Evolutionary conservation across 805 yeast species (phyloP), one percentile per base, ranked within the genome.

Genomic region (Monosporozyma aerobia): DNA sequence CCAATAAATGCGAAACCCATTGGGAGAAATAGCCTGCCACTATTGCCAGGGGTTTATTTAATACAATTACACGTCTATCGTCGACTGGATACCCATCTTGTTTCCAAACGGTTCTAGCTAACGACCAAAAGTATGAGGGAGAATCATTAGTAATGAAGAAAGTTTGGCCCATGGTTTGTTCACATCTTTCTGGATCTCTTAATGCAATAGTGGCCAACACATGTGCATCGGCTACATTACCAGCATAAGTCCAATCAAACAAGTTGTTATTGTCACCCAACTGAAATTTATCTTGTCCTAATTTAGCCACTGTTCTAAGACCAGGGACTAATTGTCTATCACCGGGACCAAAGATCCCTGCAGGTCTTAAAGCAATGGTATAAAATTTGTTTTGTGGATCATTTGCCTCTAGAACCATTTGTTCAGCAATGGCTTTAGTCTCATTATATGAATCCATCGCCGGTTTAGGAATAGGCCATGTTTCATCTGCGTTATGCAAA

Each of bases 261-360:
- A 94, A 71, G 65, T 94, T 94, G 67, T 87, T 82, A 71, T 94
- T 94, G 67, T 89, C 95, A 58, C 99, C 99, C 48, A 94, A 76
- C 71, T 94, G 99, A 69, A 88, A 88, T 68, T 86, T 86, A 23
- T 94, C 85, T 69, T 92, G 97, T 8, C 96, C 96, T 51, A 80
- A 72, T 54, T 78, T 77, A 3, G 96, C 90, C 45, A 88, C 96
- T 14, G 77, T 77, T 64, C 96, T 81, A 54, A 94, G 74, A 3
- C 95, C 96, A 11, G 99, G 99, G 47, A 94, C 94, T 63, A 94
- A 73, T 68, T 94, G 99, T 55, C 99, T 81, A 68, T 94, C 99
- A 45, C 99, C 98, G 5, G 98, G 99, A 5, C 99, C 99, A 73
- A 94, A 94, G 48, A 94, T 90, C 41, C 99, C 99, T 1, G 99